Evolutionary conservation across 768 basidiomycete species (phyloP), one percentile per base, ranked within the genome.

Genomic region (Serendipita sp.): DNA sequence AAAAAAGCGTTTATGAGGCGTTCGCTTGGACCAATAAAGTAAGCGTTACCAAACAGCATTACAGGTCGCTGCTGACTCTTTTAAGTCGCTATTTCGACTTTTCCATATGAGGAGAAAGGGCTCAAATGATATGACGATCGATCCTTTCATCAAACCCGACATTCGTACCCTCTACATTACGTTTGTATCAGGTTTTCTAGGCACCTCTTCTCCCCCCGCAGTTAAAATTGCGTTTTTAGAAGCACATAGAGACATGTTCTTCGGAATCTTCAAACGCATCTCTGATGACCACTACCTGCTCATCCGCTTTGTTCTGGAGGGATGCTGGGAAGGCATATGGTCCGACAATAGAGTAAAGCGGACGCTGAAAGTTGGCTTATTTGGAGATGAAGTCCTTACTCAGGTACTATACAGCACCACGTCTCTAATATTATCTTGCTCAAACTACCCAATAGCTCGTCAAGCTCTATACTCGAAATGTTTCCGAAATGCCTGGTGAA

Each of bases 11-110:
- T 1, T 72, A 85, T 32, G 89, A 90, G 64, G 77, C 77, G 0
- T 89, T 92, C 73, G 80, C 82, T 3, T 92, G 89, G 89, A 88
- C 88, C 65, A 77, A 79, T 35, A 91, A 89, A 78, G 89, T 85
- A 63, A 1, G 74, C 70, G 1, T 45, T 24, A 51, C 30, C 18
- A 10, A 60, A 30, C 37, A 65, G 41, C 54, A 13, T 37, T 46
- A 66, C 64, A 32, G 67, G 24, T 24, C 24, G 64, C 28, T 65
- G 64, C 66, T 32, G 63, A 54, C 35, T 44, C 4, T 28, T 16
- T 38, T 3, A 63, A 90, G 88, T 79, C 79, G 30, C 74, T 89
- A 2, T 79, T 82, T 2, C 89, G 83, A 74, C 71, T 92, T 0
- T 71, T 89, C 30, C 76, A 79, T 45, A 87, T 89, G 86, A 78